Percentiles rank a stretch among this genome's conserved stretches.
phyloP scores from a whole-genome alignment of 768 basidiomycete genomes.

The Boletus sensibilis region DNA sequence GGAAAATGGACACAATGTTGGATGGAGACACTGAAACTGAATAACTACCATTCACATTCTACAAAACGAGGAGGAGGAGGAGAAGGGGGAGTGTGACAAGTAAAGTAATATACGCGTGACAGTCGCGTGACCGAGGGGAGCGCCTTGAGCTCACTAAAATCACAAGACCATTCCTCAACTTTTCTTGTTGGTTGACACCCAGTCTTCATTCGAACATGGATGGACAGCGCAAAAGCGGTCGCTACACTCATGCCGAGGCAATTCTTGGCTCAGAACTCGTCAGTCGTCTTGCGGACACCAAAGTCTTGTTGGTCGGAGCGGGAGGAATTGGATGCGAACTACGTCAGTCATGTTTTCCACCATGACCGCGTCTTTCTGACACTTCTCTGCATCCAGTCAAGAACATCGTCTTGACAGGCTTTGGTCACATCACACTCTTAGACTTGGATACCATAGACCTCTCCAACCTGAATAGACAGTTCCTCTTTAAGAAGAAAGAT shows the following conservation, averaged over 20 bases:
- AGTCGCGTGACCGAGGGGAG: slow-evolving; percentile 24
- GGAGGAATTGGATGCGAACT: slow-evolving; percentile 98
- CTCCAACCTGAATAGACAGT: slow-evolving; percentile 95
- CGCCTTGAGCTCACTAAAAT: neutral
- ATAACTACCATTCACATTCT: neutral
- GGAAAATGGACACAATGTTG: slow-evolving; percentile 61
- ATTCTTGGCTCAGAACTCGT: slow-evolving; percentile 78
- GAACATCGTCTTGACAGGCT: slow-evolving; percentile 91
- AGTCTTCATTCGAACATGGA: slow-evolving; percentile 2
- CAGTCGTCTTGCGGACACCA: slow-evolving; percentile 56
- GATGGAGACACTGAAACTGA: slow-evolving; percentile 50
- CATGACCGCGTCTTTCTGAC: neutral
- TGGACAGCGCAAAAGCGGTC: slow-evolving; percentile 22
- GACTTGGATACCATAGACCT: slow-evolving; percentile 99
- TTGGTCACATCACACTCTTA: slow-evolving; percentile 87
- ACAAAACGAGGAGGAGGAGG: neutral
- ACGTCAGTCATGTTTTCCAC: slow-evolving; percentile 45
- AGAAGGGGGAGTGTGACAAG: slow-evolving; percentile 1
- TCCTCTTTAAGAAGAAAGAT: slow-evolving; percentile 95
- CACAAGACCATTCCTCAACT: neutral
- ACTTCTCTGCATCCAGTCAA: slow-evolving; percentile 62
- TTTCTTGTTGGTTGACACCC: neutral
- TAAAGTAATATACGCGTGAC: slow-evolving; percentile 26
- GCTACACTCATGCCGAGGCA: slow-evolving; percentile 65
- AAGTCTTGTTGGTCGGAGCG: slow-evolving; percentile 87